Evolutionary conservation across 148 eudicot genomes (phyloP).

Genomic region (Heliamphora exappendiculata): DNA sequence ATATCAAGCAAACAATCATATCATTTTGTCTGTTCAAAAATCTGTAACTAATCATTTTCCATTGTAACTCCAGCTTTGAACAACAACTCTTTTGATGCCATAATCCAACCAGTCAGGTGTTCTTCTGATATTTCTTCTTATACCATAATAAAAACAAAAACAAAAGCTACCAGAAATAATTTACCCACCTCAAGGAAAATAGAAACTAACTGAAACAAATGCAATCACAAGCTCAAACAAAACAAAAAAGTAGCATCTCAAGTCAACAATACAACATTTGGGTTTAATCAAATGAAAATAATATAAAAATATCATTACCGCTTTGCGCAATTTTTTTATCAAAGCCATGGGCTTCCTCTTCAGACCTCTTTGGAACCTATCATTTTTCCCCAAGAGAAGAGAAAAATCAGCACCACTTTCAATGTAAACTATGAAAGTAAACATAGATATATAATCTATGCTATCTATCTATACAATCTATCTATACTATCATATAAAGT

Average conservation of each 20-base stretch:
- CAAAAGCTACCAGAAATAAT: background rate
- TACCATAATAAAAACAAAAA: background rate
- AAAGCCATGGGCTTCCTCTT: slow-evolving; percentile 75
- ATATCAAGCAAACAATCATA: too few relatives aligned
- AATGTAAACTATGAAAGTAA: background rate
- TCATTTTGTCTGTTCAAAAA: too few relatives aligned
- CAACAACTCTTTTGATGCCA: too few relatives aligned
- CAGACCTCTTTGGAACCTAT: slow-evolving; percentile 59
- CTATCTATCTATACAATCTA: background rate
- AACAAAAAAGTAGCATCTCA: background rate
- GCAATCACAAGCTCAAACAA: background rate
- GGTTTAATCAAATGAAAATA: background rate
- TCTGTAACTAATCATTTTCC: too few relatives aligned
- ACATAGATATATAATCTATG: too few relatives aligned
- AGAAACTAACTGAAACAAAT: background rate
- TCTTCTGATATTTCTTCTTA: background rate
- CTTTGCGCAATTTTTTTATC: slow-evolving; percentile 75
- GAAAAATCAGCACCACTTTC: background rate
- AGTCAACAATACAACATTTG: background rate
- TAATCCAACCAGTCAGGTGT: too few relatives aligned
- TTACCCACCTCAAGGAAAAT: too few relatives aligned
- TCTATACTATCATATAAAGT: too few relatives aligned
- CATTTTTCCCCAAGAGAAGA: background rate
- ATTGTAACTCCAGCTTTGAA: too few relatives aligned
- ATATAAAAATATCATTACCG: slow-evolving; percentile 24